Conservation (phyloP, 345 rosid genomes). For the Eucalyptus pauciflora region DNA sequence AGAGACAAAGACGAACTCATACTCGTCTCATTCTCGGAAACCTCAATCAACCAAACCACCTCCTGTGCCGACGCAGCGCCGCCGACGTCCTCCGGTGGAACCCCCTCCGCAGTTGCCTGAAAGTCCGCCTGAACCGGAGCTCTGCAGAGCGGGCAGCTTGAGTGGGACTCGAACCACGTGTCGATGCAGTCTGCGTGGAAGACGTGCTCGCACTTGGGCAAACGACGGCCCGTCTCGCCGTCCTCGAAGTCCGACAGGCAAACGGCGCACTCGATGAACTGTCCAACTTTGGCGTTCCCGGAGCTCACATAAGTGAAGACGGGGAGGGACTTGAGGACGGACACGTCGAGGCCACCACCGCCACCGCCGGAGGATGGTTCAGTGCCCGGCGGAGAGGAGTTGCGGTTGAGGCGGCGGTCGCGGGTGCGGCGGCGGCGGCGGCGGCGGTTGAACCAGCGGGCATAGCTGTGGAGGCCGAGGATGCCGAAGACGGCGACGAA, state of each 20-base stretch:
- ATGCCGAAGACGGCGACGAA: constrained; percentile 31
- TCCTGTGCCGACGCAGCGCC: background rate
- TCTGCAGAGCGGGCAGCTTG: constrained; percentile 80
- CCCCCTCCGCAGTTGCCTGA: background rate
- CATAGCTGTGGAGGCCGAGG: constrained; percentile 48
- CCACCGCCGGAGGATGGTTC: background rate
- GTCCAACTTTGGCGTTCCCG: background rate
- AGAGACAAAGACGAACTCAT: constrained; percentile 3
- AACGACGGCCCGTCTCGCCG: constrained; percentile 45
- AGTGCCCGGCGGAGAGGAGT: background rate
- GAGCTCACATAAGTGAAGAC: constrained; percentile 26
- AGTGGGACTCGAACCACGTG: constrained; percentile 68
- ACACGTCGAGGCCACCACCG: constrained; percentile 30
- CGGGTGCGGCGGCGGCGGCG: constrained; percentile 4
- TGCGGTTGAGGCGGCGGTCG: constrained; percentile 11
- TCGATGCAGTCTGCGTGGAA: constrained; percentile 84
- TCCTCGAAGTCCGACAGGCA: constrained; percentile 75
- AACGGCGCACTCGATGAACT: constrained; percentile 38
- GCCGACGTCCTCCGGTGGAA: background rate
- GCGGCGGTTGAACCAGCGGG: constrained; percentile 31
- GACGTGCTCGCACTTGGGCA: constrained; percentile 60
- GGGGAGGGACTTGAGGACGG: constrained; percentile 41
- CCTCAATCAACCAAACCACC: background rate
- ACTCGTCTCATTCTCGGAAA: background rate
- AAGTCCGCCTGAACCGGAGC: constrained; percentile 33